Evolutionary conservation across 805 yeast species (phyloP).

Genomic region (Komagataella pastoris): DNA sequence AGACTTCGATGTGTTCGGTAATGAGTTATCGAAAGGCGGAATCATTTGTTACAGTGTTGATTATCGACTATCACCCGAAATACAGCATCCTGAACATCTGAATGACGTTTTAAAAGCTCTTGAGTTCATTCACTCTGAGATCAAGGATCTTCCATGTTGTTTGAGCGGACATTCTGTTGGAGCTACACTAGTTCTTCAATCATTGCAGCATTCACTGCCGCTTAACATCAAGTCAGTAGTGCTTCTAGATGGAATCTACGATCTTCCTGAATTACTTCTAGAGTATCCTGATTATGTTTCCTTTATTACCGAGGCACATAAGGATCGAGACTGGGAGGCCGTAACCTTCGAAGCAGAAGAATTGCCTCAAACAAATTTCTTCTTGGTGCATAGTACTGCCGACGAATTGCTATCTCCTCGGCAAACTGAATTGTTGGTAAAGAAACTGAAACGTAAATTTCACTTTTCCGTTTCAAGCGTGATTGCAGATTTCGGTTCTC

Average conservation of each 20-base stretch:
- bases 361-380: constrained; percentile 1
- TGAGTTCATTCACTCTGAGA: constrained; percentile 7
- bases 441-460: constrained; percentile 16
- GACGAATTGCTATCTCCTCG: constrained; percentile 51
- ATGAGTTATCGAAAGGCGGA: constrained; percentile 8
- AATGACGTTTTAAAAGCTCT: constrained; percentile 40
- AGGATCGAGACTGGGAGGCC: constrained; percentile 3
- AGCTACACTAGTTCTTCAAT: constrained; percentile 49
- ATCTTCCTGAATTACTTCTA: constrained; percentile 29
- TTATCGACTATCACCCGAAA: constrained; percentile 54
- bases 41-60: constrained; percentile 28
- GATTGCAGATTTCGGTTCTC: constrained; percentile 34
- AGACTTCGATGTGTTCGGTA: constrained; percentile 31
- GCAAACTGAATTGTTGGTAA: constrained; percentile 31
- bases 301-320: constrained; percentile 51
- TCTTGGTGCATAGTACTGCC: constrained; percentile 42
- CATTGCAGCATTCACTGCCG: not conserved
- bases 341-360: not conserved
- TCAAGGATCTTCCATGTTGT: constrained; percentile 12
- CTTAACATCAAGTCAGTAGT: constrained; percentile 13
- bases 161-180: constrained; percentile 77
- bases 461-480: not conserved
- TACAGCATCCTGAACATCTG: constrained; percentile 48
- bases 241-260: constrained; percentile 62
- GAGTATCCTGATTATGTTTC: constrained; percentile 49